Conservation (phyloP, 2,329 filamentous ascomycete genomes). For the Fusarium agapanthi region DNA sequence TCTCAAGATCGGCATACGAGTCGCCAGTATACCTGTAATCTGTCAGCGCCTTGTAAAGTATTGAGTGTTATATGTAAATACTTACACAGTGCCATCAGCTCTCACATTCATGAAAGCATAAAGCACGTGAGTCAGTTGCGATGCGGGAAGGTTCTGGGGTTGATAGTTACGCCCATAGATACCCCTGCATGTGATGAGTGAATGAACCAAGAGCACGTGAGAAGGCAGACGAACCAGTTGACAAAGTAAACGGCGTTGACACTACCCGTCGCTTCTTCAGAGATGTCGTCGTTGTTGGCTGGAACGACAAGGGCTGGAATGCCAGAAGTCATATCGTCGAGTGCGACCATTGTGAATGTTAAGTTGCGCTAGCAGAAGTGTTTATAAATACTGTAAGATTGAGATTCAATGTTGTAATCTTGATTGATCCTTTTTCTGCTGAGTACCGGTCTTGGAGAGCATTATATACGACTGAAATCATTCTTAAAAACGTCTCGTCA, state of each 20-base stretch:
- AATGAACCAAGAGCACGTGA: accelerated
- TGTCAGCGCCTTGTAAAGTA: not conserved
- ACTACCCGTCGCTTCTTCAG: not conserved
- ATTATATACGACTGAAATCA: not conserved
- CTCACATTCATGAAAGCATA: constrained; percentile 83
- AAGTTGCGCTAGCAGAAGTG: not conserved
- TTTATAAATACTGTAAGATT: not conserved
- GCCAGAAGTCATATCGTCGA: constrained; percentile 12
- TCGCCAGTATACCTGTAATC: constrained; percentile 11
- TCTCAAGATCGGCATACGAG: constrained; percentile 31
- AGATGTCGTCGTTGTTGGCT: not conserved
- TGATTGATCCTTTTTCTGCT: no score
- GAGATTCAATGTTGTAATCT: not conserved
- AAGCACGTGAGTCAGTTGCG: constrained; percentile 77
- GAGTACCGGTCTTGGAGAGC: not conserved
- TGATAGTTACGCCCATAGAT: constrained; percentile 80
- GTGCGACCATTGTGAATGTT: constrained; percentile 7
- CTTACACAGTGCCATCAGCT: constrained; percentile 74
- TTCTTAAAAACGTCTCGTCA: no score
- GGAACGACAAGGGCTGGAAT: constrained; percentile 13
- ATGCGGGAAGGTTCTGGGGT: constrained; percentile 73
- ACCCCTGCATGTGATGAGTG: constrained; percentile 54
- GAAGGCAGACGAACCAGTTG: constrained; percentile 16
- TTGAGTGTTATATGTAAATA: not conserved
- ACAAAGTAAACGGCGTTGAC: constrained; percentile 27